Conservation (phyloP, 768 basidiomycete genomes). For the Mycena vitilis region DNA sequence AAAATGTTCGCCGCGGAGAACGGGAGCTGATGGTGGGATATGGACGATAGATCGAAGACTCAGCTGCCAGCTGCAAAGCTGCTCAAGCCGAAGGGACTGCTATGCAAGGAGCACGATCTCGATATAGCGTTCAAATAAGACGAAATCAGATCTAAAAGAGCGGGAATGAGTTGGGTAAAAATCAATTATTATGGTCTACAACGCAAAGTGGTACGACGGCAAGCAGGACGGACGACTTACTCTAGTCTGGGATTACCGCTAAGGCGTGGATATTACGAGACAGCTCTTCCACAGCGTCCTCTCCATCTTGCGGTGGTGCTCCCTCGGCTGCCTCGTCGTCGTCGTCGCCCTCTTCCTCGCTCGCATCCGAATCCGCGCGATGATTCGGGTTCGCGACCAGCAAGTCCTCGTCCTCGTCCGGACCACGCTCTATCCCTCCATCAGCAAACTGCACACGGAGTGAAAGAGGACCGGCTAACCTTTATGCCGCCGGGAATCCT, state of each 20-base stretch:
- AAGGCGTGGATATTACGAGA: conserved; percentile 19
- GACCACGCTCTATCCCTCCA: conserved; percentile 36
- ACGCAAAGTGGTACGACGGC: background rate
- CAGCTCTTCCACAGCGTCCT: conserved; percentile 15
- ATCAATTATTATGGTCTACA: background rate
- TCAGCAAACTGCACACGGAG: background rate
- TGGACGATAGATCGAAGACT: no score
- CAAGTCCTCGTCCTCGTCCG: conserved; percentile 65
- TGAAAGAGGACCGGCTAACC: conserved; percentile 48
- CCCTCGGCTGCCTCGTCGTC: background rate
- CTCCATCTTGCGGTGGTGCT: background rate
- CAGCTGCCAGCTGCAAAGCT: no score
- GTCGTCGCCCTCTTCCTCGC: conserved; percentile 36
- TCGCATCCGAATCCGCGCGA: conserved; percentile 34
- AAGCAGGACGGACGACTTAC: background rate
- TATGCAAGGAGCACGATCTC: no score
- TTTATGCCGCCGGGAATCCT: conserved; percentile 63
- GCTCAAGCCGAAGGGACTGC: no score
- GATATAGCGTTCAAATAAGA: no score
- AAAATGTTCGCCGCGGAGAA: background rate
- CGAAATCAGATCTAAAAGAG: no score
- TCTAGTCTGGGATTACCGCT: conserved; percentile 14
- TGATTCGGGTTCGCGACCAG: conserved; percentile 80
- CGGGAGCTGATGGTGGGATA: no score
- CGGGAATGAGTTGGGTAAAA: background rate